Evolutionary conservation across 202 grass and related monocot genomes (phyloP), one percentile per base, ranked within the genome.

Genomic region (Digitaria exilis): DNA sequence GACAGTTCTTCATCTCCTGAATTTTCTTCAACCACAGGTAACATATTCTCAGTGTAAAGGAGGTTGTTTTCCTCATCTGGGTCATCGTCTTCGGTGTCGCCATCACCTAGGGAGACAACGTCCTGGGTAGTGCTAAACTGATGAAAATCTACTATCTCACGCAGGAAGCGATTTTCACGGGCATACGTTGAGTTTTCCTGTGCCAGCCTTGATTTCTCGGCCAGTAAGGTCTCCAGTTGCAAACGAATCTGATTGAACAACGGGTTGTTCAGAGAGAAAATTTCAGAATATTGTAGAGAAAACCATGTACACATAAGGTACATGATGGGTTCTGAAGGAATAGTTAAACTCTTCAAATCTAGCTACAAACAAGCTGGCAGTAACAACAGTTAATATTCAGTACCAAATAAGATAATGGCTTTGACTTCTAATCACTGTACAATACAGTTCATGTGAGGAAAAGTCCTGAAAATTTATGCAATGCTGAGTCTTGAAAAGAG

Each of bases 141-240:
- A 80, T 89, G 89, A 68, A 91, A 94, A 21, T 94, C 89, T 16
- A 94, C 89, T 72, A 94, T 87, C 51, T 94, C 92, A 28, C 87
- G 84, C 16, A 91, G 68, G 49, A 94, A 89, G 24, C 84, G 86
- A 39, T 94, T 94, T 73, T 94, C 86, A 64, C 56, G 56, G 8
- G 80, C 88, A 21, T 93, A 90, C 28, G 90, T 84, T 16, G 83
- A 88, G 35, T 88, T 91, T 69, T 94, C 88, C 56, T 91, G 75
- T 58, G 86, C 91, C 65, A 89, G 45, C 66, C 88, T 90, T 35
- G 80, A 75, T 76, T 91, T 91, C 54, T 91, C 72, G 0, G 80
- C 65, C 5, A 89, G 61, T 31, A 91, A 82, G 14, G 88, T 80
- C 76, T 94, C 92, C 62, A 91, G 59, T 45, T 94, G 89, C 49